Base-by-base conservation (phyloP, 2,329 filamentous ascomycete genomes). In the Colletotrichum theobromicola region DNA sequence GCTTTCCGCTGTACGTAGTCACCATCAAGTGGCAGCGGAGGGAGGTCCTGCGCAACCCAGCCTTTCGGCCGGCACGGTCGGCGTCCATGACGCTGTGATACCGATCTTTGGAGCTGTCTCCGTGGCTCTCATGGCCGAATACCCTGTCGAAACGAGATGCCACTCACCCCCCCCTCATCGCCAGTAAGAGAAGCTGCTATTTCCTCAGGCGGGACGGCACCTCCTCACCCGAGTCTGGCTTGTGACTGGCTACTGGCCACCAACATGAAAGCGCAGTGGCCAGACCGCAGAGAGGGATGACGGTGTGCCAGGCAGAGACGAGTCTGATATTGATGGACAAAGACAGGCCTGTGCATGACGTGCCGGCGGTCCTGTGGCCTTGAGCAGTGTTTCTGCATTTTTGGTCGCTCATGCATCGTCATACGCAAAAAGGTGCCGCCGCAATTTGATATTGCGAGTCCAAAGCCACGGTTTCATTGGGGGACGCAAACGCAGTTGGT, bases 71-170 rank as follows among this genome's bases (percentile, higher is more conserved):
- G 72, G 67, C 72, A 71, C 62, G 57, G 62, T 66, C 72, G 72
- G 72, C 67, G 72, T 62, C 42, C 50, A 73, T 74, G 72, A 71
- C 60, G 71, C 67, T 34, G 71, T 74, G 62, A 64, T 70, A 65
- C 67, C 67, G 55, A 74, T 37, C 50, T 61, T 71, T 64, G 37
- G 61, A 50, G 37, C 10, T 60, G 60, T 30, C 37, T 66, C 42
- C 53, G 67, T 53, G 24, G 66, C 50, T 65, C 50, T 35, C 50
- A 65, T 46, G 35, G 67, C 60, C 28, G 61, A 60, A 70, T 67
- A 70, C 71, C 61, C 57, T 74, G 67, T 72, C 67, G 72, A 74
- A 74, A 72, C 72, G 34, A 42, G 57, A 55, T 73, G 66, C 61
- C 67, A 70, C 68, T 67, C 67, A 57, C 67, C 37, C 72, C 62